Evolutionary conservation across 2,329 filamentous ascomycete species (phyloP).

Genomic region (Aspergillus chevalieri): DNA sequence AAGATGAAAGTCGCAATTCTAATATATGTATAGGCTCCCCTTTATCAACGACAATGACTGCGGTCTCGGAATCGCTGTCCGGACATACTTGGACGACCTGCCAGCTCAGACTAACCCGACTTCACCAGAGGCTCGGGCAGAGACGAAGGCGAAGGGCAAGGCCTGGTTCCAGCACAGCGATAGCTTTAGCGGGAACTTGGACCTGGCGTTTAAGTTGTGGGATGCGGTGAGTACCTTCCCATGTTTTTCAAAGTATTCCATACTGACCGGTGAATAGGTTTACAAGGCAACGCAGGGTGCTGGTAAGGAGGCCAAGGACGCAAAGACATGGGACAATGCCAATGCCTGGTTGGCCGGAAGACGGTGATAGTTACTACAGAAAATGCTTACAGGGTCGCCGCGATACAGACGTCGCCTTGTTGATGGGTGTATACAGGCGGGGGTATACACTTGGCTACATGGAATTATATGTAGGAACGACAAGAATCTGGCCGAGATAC

Average conservation of each 20-base stretch:
- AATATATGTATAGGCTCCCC: constrained; percentile 27
- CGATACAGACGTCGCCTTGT: not conserved
- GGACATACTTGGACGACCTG: constrained; percentile 48
- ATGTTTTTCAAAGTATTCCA: not conserved
- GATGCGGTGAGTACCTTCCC: constrained; percentile 50
- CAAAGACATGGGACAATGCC: constrained; percentile 53
- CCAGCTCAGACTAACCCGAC: constrained; percentile 52
- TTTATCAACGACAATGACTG: constrained; percentile 43
- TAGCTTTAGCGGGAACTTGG: constrained; percentile 53
- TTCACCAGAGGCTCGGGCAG: constrained; percentile 43
- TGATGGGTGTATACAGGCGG: not conserved
- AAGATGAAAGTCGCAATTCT: constrained; percentile 2
- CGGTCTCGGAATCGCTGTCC: constrained; percentile 43
- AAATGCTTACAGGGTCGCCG: not conserved
- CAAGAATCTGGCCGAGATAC: not conserved
- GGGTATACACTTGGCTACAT: not conserved
- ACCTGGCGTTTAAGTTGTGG: constrained; percentile 58
- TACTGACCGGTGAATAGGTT: constrained; percentile 36
- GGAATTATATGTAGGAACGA: constrained; percentile 4
- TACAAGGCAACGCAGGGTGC: constrained; percentile 53
- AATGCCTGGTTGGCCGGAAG: constrained; percentile 52
- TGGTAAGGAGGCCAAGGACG: constrained; percentile 47
- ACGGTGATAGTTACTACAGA: constrained; percentile 21
- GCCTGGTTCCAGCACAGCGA: constrained; percentile 58
- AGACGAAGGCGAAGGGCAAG: constrained; percentile 48